Evolutionary conservation across 495 filamentous ascomycete genomes (phyloP).

Genomic region (Xylaria palmicola): DNA sequence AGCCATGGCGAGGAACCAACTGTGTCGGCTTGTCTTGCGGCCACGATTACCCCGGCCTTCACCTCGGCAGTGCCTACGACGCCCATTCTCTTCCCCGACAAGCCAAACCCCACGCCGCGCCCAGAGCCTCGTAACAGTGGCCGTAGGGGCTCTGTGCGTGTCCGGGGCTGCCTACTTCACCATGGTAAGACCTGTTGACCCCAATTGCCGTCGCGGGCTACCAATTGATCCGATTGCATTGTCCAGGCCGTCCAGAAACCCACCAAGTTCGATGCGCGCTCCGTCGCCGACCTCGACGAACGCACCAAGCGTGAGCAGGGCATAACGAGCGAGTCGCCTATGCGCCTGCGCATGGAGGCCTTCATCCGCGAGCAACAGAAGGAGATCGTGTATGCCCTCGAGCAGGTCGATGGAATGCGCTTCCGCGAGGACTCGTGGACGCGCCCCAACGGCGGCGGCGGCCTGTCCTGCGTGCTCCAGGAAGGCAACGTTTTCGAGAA

Average conservation of each 20-base stretch:
- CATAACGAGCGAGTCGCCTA: slow-evolving; percentile 72
- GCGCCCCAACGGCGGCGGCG: slow-evolving; percentile 75
- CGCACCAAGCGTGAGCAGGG: slow-evolving; percentile 64
- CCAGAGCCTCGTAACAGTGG: slow-evolving; percentile 17
- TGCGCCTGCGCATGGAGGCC: slow-evolving; percentile 96
- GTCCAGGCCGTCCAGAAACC: slow-evolving; percentile 40
- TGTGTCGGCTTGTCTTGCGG: slow-evolving; percentile 23
- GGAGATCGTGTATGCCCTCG: slow-evolving; percentile 77
- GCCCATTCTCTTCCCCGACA: slow-evolving; percentile 21
- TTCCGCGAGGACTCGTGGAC: slow-evolving; percentile 87
- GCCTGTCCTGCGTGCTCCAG: slow-evolving; percentile 91
- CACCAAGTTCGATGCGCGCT: slow-evolving; percentile 38
- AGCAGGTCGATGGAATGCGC: slow-evolving; percentile 74
- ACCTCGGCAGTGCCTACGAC: slow-evolving; percentile 18
- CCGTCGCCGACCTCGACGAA: slow-evolving; percentile 72
- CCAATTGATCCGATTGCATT: slow-evolving; percentile 20
- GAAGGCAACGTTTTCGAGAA: slow-evolving; percentile 98
- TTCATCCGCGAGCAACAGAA: slow-evolving; percentile 91
- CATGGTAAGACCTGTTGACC: slow-evolving; percentile 23
- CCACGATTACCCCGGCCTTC: slow-evolving; percentile 19
- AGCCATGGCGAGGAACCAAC: slow-evolving; percentile 26
- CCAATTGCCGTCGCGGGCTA: background rate
- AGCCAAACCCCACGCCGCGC: slow-evolving; percentile 21
- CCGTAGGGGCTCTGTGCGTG: slow-evolving; percentile 20
- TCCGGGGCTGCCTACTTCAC: slow-evolving; percentile 24